Conservation (phyloP, 1,139 yeast species). For the Blastobotrys arbuscula region DNA sequence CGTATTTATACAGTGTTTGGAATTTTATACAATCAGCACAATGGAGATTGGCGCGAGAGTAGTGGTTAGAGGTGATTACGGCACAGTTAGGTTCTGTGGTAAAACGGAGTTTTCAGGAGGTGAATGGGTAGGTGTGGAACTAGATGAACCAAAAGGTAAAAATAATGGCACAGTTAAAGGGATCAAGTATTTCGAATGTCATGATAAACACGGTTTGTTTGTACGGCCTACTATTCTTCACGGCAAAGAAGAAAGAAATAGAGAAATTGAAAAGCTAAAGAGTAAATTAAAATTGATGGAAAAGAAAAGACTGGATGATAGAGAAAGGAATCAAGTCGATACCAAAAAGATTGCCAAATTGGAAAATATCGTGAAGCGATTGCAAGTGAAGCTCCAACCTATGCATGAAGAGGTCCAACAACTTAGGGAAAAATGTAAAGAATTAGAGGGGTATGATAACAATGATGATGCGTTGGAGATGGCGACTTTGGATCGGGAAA, state of each 20-base stretch:
- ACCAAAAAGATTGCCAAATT: slow-evolving; percentile 30
- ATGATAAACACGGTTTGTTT: slow-evolving; percentile 43
- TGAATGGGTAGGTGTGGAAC: slow-evolving; percentile 74
- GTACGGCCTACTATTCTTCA: slow-evolving; percentile 26
- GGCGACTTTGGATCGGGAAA: slow-evolving; percentile 49
- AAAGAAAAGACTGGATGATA: slow-evolving; percentile 30
- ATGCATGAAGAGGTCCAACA: slow-evolving; percentile 35
- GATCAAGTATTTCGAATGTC: slow-evolving; percentile 51
- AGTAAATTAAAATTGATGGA: slow-evolving; percentile 31
- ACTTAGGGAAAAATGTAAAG: slow-evolving; percentile 25
- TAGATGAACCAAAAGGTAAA: slow-evolving; percentile 60
- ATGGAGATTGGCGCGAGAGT: slow-evolving; percentile 23
- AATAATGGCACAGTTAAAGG: slow-evolving; percentile 76
- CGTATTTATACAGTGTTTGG: no score
- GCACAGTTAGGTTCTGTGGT: slow-evolving; percentile 38
- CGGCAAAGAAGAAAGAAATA: neutral
- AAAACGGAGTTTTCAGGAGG: slow-evolving; percentile 48
- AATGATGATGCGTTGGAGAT: slow-evolving; percentile 47
- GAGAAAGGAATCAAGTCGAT: slow-evolving; percentile 27
- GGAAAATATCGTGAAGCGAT: slow-evolving; percentile 39
- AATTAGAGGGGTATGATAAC: slow-evolving; percentile 27
- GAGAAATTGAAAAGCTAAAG: slow-evolving; percentile 30
- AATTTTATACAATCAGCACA: no score
- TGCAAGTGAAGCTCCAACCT: slow-evolving; percentile 31
- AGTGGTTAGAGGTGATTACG: slow-evolving; percentile 23